Conservation (phyloP, 1,139 yeast species). For the Yamadazyma diospyri region DNA sequence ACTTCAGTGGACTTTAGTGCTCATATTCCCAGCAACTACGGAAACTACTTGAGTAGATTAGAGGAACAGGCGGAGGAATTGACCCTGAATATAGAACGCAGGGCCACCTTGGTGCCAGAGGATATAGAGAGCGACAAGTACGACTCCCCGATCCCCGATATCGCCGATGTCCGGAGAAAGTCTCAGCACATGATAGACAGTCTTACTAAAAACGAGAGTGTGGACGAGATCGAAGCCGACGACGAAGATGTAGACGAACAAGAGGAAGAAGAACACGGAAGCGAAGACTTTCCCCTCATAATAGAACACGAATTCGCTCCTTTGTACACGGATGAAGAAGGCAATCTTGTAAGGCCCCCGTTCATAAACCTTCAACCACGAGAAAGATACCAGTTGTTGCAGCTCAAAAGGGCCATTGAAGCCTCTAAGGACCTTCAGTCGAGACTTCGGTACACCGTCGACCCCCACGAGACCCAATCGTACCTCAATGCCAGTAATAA, state of each 20-base stretch:
- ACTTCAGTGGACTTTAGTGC: conserved; percentile 18
- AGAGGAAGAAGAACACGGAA: conserved; percentile 1
- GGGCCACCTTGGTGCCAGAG: conserved; percentile 18
- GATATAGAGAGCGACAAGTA: conserved; percentile 8
- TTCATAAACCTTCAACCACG: conserved; percentile 44
- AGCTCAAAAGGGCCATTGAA: conserved; percentile 37
- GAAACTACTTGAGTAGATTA: conserved; percentile 22
- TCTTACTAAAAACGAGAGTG: conserved; percentile 7
- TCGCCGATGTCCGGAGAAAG: conserved; percentile 15
- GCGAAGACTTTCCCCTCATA: conserved; percentile 5
- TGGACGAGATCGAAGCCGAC: neutral
- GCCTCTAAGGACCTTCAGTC: conserved; percentile 31
- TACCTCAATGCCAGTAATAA: conserved; percentile 16
- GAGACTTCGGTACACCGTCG: conserved; percentile 36
- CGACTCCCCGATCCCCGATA: conserved; percentile 20
- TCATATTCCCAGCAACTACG: conserved; percentile 23
- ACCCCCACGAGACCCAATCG: conserved; percentile 40
- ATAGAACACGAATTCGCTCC: conserved; percentile 32
- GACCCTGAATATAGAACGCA: conserved; percentile 28
- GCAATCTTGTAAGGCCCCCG: conserved; percentile 45
- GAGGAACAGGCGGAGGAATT: conserved; percentile 24
- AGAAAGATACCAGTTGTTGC: conserved; percentile 42
- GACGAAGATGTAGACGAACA: neutral
- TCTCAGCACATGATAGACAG: conserved; percentile 18
- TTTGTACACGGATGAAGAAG: conserved; percentile 33